Conservation (phyloP, 345 rosid species). For the Brassica incana region DNA sequence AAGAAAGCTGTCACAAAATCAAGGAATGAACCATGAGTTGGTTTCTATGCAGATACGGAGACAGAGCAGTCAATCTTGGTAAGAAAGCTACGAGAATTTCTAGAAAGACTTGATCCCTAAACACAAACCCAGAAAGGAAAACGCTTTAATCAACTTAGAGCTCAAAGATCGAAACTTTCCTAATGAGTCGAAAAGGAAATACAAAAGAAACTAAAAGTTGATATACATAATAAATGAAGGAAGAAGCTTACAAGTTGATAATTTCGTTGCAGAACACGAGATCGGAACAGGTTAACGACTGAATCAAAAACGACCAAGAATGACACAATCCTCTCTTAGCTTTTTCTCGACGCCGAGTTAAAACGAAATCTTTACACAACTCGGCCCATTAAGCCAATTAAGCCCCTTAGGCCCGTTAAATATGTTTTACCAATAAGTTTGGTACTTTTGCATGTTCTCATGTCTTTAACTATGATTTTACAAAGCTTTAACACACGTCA, state of each 20-base stretch:
- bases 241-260: constrained; percentile 27
- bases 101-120: constrained; percentile 20
- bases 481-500: not conserved
- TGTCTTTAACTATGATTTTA: not conserved
- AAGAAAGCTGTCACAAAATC: constrained; percentile 9
- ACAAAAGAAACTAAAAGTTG: not conserved
- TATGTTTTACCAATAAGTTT: not conserved
- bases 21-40: not conserved
- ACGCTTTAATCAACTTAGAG: constrained; percentile 11
- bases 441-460: not conserved
- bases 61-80: not conserved
- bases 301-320: constrained; percentile 24
- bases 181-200: not conserved
- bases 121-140: constrained; percentile 4
- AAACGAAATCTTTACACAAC: not conserved
- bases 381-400: constrained; percentile 6
- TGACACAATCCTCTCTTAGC: constrained; percentile 26
- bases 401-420: not conserved
- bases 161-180: constrained; percentile 23
- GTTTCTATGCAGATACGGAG: not conserved
- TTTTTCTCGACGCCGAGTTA: constrained; percentile 41
- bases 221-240: not conserved
- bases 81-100: not conserved
- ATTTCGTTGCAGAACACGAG: not conserved
- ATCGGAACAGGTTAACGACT: not conserved